These are phyloP conservation scores for Rhodofomes roseus DNA, from an alignment of 1,284 basidiomycete species.

Conservation along the genomic window DNA sequence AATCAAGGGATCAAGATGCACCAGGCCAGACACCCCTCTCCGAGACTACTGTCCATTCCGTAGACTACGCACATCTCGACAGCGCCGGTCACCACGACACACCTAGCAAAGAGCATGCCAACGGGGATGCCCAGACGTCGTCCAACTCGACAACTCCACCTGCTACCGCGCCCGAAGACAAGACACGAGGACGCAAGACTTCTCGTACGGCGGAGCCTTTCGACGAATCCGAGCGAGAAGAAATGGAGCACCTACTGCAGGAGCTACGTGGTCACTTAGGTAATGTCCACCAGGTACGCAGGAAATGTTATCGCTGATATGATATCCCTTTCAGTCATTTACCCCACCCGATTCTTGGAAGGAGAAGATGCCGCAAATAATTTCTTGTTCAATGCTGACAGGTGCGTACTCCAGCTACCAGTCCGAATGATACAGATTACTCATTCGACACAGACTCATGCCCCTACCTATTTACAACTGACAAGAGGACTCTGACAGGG, in stretches of 20 bases:
- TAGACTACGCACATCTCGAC: constrained; percentile 10
- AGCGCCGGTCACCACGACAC: constrained; percentile 12
- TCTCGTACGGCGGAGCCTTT: constrained; percentile 64
- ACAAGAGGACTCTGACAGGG: constrained; percentile 10
- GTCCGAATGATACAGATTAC: neutral
- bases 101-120: constrained; percentile 2
- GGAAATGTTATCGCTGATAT: neutral
- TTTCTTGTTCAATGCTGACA: constrained; percentile 89
- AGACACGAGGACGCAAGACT: constrained; percentile 32
- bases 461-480: constrained; percentile 55
- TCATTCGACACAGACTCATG: constrained; percentile 33
- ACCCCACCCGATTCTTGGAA: constrained; percentile 82
- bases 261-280: constrained; percentile 84
- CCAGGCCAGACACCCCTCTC: constrained; percentile 20
- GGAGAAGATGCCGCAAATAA: constrained; percentile 84
- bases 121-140: constrained; percentile 8
- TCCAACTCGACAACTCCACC: constrained; percentile 14
- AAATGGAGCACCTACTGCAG: constrained; percentile 81
- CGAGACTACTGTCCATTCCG: constrained; percentile 14
- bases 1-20: constrained; percentile 45
- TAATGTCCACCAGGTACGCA: constrained; percentile 24
- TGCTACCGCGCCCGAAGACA: constrained; percentile 30
- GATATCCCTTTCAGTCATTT: constrained; percentile 53
- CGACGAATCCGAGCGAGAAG: constrained; percentile 77
- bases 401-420: constrained; percentile 36